phyloP scores from a whole-genome alignment of 768 basidiomycete species.

The Boletus tomentosulus region DNA sequence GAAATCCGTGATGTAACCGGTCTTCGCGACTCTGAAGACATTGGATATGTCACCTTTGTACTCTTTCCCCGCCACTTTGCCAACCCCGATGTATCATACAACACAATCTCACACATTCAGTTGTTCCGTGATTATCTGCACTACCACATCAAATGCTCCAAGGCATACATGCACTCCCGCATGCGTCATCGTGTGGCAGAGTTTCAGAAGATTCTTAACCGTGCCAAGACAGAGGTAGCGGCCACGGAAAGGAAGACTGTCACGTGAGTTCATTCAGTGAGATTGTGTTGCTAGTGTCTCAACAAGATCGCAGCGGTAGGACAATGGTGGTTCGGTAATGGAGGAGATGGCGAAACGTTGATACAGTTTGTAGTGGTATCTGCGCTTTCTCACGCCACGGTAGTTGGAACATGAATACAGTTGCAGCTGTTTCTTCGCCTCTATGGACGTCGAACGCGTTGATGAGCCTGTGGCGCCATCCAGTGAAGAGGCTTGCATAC shows the following conservation, averaged over 20 bases:
- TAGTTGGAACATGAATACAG: not conserved
- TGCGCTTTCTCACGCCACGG: constrained; percentile 20
- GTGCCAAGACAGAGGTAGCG: constrained; percentile 90
- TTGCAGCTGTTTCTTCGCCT: not conserved
- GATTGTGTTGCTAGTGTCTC: not conserved
- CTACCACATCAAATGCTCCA: constrained; percentile 98
- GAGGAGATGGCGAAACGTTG: not conserved
- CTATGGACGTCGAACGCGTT: constrained; percentile 16
- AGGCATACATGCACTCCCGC: constrained; percentile 98
- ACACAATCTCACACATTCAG: constrained; percentile 92
- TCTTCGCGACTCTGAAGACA: constrained; percentile 77
- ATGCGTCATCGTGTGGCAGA: constrained; percentile 93
- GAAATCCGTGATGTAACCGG: constrained; percentile 88
- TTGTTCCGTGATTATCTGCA: constrained; percentile 98
- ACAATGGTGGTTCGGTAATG: constrained; percentile 51
- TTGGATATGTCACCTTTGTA: constrained; percentile 97
- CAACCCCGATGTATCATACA: constrained; percentile 59
- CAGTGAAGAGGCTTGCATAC: constrained; percentile 2
- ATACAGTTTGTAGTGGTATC: not conserved
- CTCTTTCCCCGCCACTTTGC: constrained; percentile 95
- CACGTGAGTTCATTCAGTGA: constrained; percentile 46
- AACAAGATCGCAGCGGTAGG: constrained; percentile 42
- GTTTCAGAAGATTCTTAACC: constrained; percentile 93
- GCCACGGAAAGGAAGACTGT: constrained; percentile 87
- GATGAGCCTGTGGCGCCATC: constrained; percentile 1